Evolutionary conservation across 352 stramenopile species (phyloP), one percentile per base, ranked within the genome.

Genomic region (Saprolegnia diclina): DNA sequence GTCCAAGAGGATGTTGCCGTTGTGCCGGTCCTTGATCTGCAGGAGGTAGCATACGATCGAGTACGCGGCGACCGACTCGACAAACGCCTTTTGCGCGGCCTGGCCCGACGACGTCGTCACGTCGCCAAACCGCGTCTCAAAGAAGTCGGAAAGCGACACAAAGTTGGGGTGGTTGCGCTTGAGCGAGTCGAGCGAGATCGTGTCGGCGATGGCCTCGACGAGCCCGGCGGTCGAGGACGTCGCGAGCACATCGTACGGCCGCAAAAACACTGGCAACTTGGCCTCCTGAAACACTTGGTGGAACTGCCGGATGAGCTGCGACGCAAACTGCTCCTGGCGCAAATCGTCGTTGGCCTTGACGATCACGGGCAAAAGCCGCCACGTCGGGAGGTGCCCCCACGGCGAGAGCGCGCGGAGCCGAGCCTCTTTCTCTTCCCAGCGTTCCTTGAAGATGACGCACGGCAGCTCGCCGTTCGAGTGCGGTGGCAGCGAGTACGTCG

Each of bases 321-420:
- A 91, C 0, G 97, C 93, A 67, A 99, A 96, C 45, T 98, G 92
- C 77, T 99, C 97, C 76, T 99, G 97, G 19, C 97, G 81, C 29
- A 99, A 74, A 73, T 99, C 97, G 73, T 99, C 97, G 70, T 99
- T 98, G 48, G 90, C 98, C 79, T 99, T 99, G 19, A 99, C 88
- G 76, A 99, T 99, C 65, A 98, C 91, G 42, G 89, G 88, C 22
- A 94, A 74, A 42, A 98, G 77, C 35, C 96, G 83, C 90, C 91
- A 98, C 22, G 87, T 89, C 6, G 90, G 80, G 24, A 85, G 76
- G 0, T 83, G 74, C 38, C 90, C 92, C 73, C 92, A 91, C n/a
- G 83, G 79, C 59, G 90, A 98, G 18, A 78, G 88, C 16, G 78
- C 79, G 53, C 92, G 85, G 46, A 98, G 81, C 9, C 95, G 86